Evolutionary conservation across 306 rosid species (phyloP).

Genomic region (Comarum palustre): DNA sequence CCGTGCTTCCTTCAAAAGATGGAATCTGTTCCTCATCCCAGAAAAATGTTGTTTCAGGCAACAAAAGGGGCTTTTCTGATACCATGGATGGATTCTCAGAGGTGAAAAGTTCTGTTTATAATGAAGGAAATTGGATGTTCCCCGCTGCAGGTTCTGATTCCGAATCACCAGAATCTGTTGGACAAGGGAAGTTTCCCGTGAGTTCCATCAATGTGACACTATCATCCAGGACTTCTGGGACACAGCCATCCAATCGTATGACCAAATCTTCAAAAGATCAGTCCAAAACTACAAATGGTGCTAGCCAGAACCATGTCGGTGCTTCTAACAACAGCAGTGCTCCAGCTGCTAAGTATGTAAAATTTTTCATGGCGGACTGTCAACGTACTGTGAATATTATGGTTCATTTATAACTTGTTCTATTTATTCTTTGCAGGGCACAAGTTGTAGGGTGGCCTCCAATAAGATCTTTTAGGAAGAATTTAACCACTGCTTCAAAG

Average conservation of each 20-base stretch:
- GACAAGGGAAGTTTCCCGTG: constrained; percentile 66
- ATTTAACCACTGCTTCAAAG: constrained; percentile 69
- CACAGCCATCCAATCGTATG: constrained; percentile 52
- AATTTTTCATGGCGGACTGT: not conserved
- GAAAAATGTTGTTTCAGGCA: constrained; percentile 68
- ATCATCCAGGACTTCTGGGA: constrained; percentile 62
- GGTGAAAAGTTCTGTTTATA: constrained; percentile 37
- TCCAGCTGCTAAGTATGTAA: constrained; percentile 77
- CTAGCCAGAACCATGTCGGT: constrained; percentile 40
- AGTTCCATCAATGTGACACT: constrained; percentile 48
- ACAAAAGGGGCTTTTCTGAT: constrained; percentile 86
- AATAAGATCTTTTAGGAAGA: constrained; percentile 83
- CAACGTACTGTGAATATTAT: not conserved
- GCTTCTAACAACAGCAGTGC: constrained; percentile 48
- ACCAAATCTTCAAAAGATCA: constrained; percentile 59
- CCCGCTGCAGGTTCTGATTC: constrained; percentile 30
- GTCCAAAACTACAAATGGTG: constrained; percentile 53
- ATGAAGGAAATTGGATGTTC: constrained; percentile 40
- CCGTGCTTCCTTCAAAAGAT: constrained; percentile 77
- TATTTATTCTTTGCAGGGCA: constrained; percentile 49
- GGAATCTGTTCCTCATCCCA: constrained; percentile 50
- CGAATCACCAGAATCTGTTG: constrained; percentile 34
- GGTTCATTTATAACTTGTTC: not conserved
- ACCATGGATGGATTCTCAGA: constrained; percentile 69
- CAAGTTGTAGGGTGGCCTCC: constrained; percentile 99